Conservation (phyloP, 1,284 basidiomycete genomes). For the Phaffia rhodozyma region DNA sequence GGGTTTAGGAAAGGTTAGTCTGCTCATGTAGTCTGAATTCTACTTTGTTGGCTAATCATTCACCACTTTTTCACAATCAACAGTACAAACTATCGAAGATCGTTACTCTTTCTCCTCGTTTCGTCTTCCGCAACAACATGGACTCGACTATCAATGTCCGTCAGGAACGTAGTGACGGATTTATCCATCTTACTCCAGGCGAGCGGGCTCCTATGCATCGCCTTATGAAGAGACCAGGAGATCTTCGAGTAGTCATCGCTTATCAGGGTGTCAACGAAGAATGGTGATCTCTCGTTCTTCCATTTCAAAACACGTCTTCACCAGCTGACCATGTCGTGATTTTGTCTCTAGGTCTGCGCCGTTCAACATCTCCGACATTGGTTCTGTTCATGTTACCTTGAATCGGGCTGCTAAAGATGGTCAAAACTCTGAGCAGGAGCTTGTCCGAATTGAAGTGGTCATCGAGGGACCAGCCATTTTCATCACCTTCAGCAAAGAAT, state of each 20-base stretch:
- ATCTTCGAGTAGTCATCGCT: conserved; percentile 65
- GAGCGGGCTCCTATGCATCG: conserved; percentile 60
- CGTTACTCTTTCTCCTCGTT: conserved; percentile 81
- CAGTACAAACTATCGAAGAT: conserved; percentile 90
- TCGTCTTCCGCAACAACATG: conserved; percentile 77
- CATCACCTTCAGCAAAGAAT: conserved; percentile 56
- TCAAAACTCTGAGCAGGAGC: conserved; percentile 40
- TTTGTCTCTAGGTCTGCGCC: conserved; percentile 61
- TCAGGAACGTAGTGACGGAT: conserved; percentile 55
- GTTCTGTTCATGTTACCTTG: conserved; percentile 55
- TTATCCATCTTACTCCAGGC: conserved; percentile 47
- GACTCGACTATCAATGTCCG: conserved; percentile 61
- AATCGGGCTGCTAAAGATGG: conserved; percentile 31
- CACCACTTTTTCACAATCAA: neutral
- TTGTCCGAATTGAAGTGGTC: conserved; percentile 72
- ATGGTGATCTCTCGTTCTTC: conserved; percentile 47
- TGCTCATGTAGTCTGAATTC: neutral
- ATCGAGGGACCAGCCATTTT: conserved; percentile 85
- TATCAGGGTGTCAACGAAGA: conserved; percentile 70
- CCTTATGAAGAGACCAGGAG: conserved; percentile 45
- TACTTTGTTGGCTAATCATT: neutral
- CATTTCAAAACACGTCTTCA: neutral
- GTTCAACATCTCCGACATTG: conserved; percentile 86
- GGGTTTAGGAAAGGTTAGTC: conserved; percentile 62
- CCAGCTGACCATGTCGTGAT: neutral